Evolutionary conservation across 441 rosid genomes (phyloP).

Genomic region (Gossypium schwendimanii): DNA sequence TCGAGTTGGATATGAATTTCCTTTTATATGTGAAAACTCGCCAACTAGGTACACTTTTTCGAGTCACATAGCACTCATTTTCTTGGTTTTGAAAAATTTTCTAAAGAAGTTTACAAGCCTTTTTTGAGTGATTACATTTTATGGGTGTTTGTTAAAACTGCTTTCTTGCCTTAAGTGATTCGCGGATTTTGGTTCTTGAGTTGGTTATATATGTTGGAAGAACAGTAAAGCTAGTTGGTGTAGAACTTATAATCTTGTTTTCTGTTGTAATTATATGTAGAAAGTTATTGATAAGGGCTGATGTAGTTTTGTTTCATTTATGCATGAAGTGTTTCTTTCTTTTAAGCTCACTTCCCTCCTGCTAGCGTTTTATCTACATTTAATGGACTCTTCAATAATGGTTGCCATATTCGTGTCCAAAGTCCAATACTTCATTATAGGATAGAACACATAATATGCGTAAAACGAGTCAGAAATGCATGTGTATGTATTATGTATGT

Average conservation of each 20-base stretch:
- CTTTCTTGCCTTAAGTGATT: constrained; percentile 4
- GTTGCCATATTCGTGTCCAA: background rate
- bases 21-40: constrained; percentile 8
- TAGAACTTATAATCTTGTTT: background rate
- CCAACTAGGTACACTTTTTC: constrained; percentile 11
- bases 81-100: constrained; percentile 14
- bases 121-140: constrained; percentile 15
- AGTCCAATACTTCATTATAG: background rate
- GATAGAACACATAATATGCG: background rate
- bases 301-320: background rate
- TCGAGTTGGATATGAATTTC: constrained; percentile 10
- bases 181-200: background rate
- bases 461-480: background rate
- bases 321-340: background rate
- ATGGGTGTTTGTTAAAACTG: constrained; percentile 6
- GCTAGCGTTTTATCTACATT: background rate
- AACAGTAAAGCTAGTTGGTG: background rate
- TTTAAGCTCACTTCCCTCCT: background rate
- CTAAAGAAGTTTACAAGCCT: constrained; percentile 10
- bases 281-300: background rate
- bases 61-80: constrained; percentile 9
- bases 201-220: background rate
- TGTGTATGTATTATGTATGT: background rate
- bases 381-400: background rate
- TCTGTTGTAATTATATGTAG: background rate